A percentile compares a stretch with the other conserved stretches of the same genome.
phyloP scores from a whole-genome alignment of 169 alveolate species.

The Cryptosporidium felis region DNA sequence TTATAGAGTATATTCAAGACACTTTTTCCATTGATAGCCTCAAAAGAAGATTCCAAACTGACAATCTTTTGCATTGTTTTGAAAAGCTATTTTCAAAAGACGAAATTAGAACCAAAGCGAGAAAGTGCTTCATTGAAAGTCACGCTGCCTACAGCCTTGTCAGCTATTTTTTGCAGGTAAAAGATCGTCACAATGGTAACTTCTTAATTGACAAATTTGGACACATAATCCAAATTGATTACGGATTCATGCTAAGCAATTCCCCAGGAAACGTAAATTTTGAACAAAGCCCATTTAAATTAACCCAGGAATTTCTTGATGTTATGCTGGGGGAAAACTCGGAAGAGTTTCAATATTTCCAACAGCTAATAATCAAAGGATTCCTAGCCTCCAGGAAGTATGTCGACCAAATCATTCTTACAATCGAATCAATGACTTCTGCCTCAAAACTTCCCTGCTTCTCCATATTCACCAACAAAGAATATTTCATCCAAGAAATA shows the following conservation, averaged over 20 bases:
- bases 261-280: slow-evolving; percentile 96
- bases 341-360: slow-evolving; percentile 89
- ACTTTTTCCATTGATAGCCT: slow-evolving; percentile 85
- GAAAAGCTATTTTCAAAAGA: slow-evolving; percentile 23
- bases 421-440: slow-evolving; percentile 89
- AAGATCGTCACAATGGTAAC: slow-evolving; percentile 97
- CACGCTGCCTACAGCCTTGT: slow-evolving; percentile 96
- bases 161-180: slow-evolving; percentile 90
- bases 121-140: slow-evolving; percentile 89
- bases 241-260: slow-evolving; percentile 93
- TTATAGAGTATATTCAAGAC: slow-evolving; percentile 82
- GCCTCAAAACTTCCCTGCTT: slow-evolving; percentile 91
- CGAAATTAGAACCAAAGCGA: slow-evolving; percentile 33
- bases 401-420: slow-evolving; percentile 85
- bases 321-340: slow-evolving; percentile 92
- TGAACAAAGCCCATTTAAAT: slow-evolving; percentile 96
- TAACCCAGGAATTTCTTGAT: slow-evolving; percentile 93
- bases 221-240: slow-evolving; percentile 94
- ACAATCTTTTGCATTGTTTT: slow-evolving; percentile 66
- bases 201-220: slow-evolving; percentile 92
- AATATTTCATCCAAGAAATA: slow-evolving; percentile 59
- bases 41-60: slow-evolving; percentile 76
- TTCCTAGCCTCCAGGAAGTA: slow-evolving; percentile 88
- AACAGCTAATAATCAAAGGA: slow-evolving; percentile 81
- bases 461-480: slow-evolving; percentile 81